Conservation (phyloP, 2,329 filamentous ascomycete species). For the Hypoxylon sp. region DNA sequence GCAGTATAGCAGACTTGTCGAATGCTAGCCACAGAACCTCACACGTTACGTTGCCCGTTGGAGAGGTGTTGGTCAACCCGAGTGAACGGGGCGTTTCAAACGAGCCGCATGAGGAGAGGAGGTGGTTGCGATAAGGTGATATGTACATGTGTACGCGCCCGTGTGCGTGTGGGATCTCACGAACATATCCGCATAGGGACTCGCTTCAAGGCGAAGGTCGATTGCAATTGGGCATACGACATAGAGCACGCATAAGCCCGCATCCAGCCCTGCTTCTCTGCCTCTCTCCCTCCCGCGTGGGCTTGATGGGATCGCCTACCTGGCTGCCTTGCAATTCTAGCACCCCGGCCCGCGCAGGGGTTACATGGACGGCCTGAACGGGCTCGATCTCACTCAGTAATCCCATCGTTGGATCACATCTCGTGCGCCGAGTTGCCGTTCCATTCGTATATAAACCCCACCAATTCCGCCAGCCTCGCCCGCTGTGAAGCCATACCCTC, state of each 20-base stretch:
- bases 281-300: constrained; percentile 10
- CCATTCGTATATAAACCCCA: constrained; percentile 30
- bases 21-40: not conserved
- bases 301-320: constrained; percentile 18
- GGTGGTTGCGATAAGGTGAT: not conserved
- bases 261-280: constrained; percentile 5
- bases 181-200: constrained; percentile 5
- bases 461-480: constrained; percentile 25
- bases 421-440: constrained; percentile 14
- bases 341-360: constrained; percentile 8
- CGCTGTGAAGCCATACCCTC: constrained; percentile 22
- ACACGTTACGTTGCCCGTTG: not conserved
- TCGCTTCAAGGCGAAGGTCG: not conserved
- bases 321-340: constrained; percentile 28
- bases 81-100: not conserved
- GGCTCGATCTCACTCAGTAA: not conserved
- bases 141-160: too few species aligned
- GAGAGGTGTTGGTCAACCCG: not conserved
- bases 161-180: too few species aligned
- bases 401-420: not conserved
- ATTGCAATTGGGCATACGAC: not conserved
- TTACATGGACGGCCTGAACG: too few species aligned
- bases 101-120: not conserved
- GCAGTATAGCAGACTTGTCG: not conserved
- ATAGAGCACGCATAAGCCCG: constrained; percentile 1